A percentile compares a stretch with the other conserved stretches of the same genome.
Conservation (phyloP, 805 yeast genomes). For the Blastobotrys parvus region DNA sequence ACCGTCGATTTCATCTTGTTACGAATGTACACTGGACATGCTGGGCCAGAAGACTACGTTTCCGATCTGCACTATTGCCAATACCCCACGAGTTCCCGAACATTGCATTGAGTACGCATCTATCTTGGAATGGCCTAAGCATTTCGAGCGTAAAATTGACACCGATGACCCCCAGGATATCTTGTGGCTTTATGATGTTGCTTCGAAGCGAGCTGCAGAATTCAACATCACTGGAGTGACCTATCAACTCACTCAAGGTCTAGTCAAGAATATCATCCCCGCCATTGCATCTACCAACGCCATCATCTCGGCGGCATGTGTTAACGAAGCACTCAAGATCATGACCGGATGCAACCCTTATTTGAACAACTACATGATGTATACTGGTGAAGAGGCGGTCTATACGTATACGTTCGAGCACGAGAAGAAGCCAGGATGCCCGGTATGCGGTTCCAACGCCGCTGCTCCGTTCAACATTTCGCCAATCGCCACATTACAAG, state of each 20-base stretch:
- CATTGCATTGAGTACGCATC: slow-evolving; percentile 92
- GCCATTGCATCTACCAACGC: slow-evolving; percentile 94
- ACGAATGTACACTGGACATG: slow-evolving; percentile 82
- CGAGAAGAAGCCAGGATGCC: slow-evolving; percentile 53
- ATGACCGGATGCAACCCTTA: slow-evolving; percentile 61
- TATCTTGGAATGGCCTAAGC: slow-evolving; percentile 62
- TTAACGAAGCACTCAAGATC: slow-evolving; percentile 77
- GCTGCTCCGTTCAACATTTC: slow-evolving; percentile 16
- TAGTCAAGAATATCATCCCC: slow-evolving; percentile 85
- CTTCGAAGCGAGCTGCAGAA: slow-evolving; percentile 50
- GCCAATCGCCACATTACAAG: slow-evolving; percentile 29
- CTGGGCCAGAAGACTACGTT: slow-evolving; percentile 51
- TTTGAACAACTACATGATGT: slow-evolving; percentile 74
- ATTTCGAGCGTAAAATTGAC: slow-evolving; percentile 44
- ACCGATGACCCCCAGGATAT: slow-evolving; percentile 62
- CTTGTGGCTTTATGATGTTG: slow-evolving; percentile 48
- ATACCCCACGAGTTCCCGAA: slow-evolving; percentile 88
- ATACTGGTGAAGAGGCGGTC: slow-evolving; percentile 73
- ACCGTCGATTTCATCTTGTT: slow-evolving; percentile 82
- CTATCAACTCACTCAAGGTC: slow-evolving; percentile 65
- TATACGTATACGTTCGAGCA: slow-evolving; percentile 67
- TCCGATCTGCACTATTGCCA: slow-evolving; percentile 91
- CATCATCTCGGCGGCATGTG: slow-evolving; percentile 79
- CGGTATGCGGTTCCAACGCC: slow-evolving; percentile 56
- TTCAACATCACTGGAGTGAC: slow-evolving; percentile 70